Percentiles rank a stretch among this genome's conserved stretches.
These are phyloP conservation scores for Ochetophila trinervis DNA, from an alignment of 306 rosid genomes.

Conservation along the genomic window DNA sequence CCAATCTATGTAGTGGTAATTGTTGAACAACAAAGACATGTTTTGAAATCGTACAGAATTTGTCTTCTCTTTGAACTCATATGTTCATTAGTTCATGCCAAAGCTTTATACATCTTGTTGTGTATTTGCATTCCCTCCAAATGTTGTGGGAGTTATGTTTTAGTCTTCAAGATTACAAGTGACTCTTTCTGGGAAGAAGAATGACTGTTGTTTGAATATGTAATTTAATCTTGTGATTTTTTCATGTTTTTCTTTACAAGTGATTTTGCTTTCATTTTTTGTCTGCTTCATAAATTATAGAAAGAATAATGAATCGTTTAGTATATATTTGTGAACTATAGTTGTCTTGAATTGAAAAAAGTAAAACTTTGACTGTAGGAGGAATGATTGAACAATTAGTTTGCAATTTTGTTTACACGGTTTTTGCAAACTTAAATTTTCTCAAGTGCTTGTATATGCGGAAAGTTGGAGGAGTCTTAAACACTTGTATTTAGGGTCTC, in stretches of 20 bases:
- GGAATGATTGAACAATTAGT: too few relatives aligned
- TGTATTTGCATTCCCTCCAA: too few relatives aligned
- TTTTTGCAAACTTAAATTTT: slow-evolving; percentile 1
- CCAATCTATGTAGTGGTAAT: background rate
- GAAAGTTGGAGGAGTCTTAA: too few relatives aligned
- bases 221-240: background rate
- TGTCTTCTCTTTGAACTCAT: background rate
- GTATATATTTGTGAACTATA: background rate
- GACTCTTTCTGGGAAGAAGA: slow-evolving; percentile 1
- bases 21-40: background rate
- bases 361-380: background rate
- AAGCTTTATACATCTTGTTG: background rate
- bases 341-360: background rate
- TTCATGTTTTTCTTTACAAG: background rate
- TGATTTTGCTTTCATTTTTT: background rate
- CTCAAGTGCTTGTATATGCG: too few relatives aligned
- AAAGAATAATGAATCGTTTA: too few relatives aligned
- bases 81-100: slow-evolving; percentile 7
- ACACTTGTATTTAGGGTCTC: too few relatives aligned
- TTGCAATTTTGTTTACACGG: too few relatives aligned
- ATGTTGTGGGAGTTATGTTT: too few relatives aligned
- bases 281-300: too few relatives aligned
- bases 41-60: background rate
- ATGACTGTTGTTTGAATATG: background rate
- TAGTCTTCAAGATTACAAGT: too few relatives aligned